Evolutionary conservation across 139 green algal species (phyloP), one percentile per base, ranked within the genome.

Genomic region (Chlamydomonas incerta): DNA sequence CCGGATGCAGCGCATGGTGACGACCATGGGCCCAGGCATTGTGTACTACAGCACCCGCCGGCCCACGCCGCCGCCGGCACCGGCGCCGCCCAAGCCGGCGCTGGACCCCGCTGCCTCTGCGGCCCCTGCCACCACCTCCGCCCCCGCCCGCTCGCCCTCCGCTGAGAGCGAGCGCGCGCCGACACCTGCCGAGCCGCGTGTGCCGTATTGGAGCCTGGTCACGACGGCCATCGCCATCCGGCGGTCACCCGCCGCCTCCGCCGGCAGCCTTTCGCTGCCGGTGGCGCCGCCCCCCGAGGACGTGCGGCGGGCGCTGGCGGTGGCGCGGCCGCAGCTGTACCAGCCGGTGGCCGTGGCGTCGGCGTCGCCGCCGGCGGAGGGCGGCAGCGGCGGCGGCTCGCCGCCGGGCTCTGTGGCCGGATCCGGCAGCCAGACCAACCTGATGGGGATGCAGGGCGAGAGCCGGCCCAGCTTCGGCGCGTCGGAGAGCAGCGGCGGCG

Each of bases 11-110:
- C 46, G 79, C 4, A 23, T 85, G 13, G 79, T 85, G 5, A 76
- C 35, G 11, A 85, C 79, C 13, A 50, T 31, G 50, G 79, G 79
- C 47, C 21, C 65, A 18, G 66, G 79, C 28, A 23, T 85, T 3
- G 77, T 83, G 29, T 83, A 65, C 63, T 83, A 83, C 66, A 85
- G 79, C 79, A 85, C 47, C 21, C 31, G 66, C 29, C 65, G 47
- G 37, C 4, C 6, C n/a, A 41, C 58, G 34, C 35, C 74, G 34
- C 35, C 74, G 74, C 33, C 74, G 8, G 20, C 75, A 26, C 0
- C 28, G 37, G 18, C 37, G 35, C 37, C 37, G 62, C 62, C 60
- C 11, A 20, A 20, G 60, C 60, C 60, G 26, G 26, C 26, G 3
- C 26, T 23, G 26, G 11, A 34, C 18, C 26, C 26, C 26, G 60